Base-by-base conservation (phyloP, 106 monocot species). In the Alisma plantagoaquatica region DNA sequence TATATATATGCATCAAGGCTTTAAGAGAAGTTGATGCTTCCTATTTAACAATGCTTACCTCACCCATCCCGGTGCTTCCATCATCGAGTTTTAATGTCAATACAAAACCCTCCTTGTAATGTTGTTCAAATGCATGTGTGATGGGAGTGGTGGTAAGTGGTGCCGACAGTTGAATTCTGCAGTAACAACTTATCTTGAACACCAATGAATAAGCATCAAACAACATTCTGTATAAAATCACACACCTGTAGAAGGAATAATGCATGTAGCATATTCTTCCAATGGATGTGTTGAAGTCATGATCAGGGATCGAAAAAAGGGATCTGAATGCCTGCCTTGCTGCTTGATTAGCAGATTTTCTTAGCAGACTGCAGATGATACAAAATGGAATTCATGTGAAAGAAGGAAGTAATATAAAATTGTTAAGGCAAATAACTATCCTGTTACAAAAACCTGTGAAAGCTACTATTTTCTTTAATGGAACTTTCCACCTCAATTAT, bases 401-500 rank as follows among this genome's bases (percentile, higher is more conserved):
- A 14, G 14, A 7, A 7, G 6, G 6, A 38, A 38, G 35, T 7
- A 14, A 14, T 38, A 38, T 38, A 38, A 7, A 38, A 38, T 38
- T 6, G 14, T 6, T 38, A 38, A 38, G 35, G 14, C 6, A 6
- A 38, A 14, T 7, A 7, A 38, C 14, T 38, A 38, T 7, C 6
- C 6, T 38, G 35, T 14, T 7, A 38, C 35, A 7, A 38, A 38
- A 64, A 93, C 93, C 93, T 72, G 57, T 94, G 94, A 72, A 83
- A 94, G 62, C 46, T 62, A 2, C 77, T 59, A 73, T 94, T 94
- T 60, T 73, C 70, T 28, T 30, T 57, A 70, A 94, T 87, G 70
- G 42, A 67, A 59, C 84, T 94, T 50, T 77, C 77, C 65, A 88
- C 79, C 76, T 94, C 94, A 59, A 94, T 77, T 44, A 94, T 55